Evolutionary conservation across 768 basidiomycete species (phyloP).

Genomic region (Phlebiopsis gigantea): DNA sequence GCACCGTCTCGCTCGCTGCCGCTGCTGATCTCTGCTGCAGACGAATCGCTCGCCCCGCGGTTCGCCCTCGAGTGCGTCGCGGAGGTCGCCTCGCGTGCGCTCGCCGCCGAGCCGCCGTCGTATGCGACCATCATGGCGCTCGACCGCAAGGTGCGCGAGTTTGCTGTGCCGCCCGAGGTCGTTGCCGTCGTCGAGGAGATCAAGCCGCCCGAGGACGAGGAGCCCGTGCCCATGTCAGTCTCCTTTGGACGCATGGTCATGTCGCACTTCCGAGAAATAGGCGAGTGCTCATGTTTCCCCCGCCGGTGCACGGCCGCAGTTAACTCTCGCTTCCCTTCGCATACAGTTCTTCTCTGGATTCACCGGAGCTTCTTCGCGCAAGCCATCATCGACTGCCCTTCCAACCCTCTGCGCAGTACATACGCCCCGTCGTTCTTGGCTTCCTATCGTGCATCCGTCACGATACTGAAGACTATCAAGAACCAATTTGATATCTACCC

Average conservation of each 20-base stretch:
- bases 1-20: background rate
- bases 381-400: slow-evolving; percentile 62
- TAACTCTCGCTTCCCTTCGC: slow-evolving; percentile 41
- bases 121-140: slow-evolving; percentile 64
- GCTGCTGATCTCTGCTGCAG: slow-evolving; percentile 27
- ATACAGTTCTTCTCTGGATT: slow-evolving; percentile 59
- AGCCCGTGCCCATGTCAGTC: slow-evolving; percentile 19
- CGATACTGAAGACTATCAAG: slow-evolving; percentile 46
- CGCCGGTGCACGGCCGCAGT: no score
- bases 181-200: slow-evolving; percentile 31
- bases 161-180: slow-evolving; percentile 43
- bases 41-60: slow-evolving; percentile 54
- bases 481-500: slow-evolving; percentile 51
- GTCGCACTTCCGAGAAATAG: slow-evolving; percentile 43
- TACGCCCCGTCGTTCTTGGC: slow-evolving; percentile 71
- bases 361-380: slow-evolving; percentile 72
- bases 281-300: slow-evolving; percentile 38
- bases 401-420: slow-evolving; percentile 62
- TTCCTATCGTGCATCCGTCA: slow-evolving; percentile 64
- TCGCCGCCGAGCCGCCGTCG: slow-evolving; percentile 59
- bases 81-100: slow-evolving; percentile 54
- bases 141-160: slow-evolving; percentile 66
- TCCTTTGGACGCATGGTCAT: slow-evolving; percentile 37
- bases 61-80: slow-evolving; percentile 65
- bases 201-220: slow-evolving; percentile 11